These are phyloP conservation scores for Starmera dryadoides DNA, from an alignment of 805 yeast species.

Conservation along the genomic window DNA sequence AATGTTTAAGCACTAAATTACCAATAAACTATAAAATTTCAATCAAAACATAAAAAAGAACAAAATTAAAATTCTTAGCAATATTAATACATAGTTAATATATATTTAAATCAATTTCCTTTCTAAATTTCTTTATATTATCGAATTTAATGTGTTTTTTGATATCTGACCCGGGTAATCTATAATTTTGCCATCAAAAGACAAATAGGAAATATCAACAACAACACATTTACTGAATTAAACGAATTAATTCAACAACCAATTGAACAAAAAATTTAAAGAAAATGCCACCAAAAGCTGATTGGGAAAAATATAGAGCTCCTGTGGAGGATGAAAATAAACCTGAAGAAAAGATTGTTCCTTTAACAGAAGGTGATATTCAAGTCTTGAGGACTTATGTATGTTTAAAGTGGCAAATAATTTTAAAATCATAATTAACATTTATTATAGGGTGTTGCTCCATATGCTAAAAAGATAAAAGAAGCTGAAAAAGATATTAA, in stretches of 20 bases:
- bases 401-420: conserved; percentile 12
- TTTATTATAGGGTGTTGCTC: conserved; percentile 70
- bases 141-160: no score
- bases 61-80: no score
- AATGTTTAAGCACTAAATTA: no score
- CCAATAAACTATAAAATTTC: no score
- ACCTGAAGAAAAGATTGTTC: conserved; percentile 68
- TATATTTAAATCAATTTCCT: no score
- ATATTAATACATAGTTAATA: no score
- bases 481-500: conserved; percentile 81
- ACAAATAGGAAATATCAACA: background rate
- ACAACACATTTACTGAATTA: background rate
- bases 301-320: conserved; percentile 95
- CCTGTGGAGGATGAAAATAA: conserved; percentile 62
- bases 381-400: conserved; percentile 90
- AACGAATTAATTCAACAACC: background rate
- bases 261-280: background rate
- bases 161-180: no score
- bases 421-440: conserved; percentile 6
- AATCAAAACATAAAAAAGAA: no score
- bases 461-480: conserved; percentile 79
- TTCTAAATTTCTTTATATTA: no score
- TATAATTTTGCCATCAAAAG: background rate
- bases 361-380: conserved; percentile 93
- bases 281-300: conserved; percentile 90